phyloP scores from a whole-genome alignment of 306 rosid genomes.

The Delonix regia region DNA sequence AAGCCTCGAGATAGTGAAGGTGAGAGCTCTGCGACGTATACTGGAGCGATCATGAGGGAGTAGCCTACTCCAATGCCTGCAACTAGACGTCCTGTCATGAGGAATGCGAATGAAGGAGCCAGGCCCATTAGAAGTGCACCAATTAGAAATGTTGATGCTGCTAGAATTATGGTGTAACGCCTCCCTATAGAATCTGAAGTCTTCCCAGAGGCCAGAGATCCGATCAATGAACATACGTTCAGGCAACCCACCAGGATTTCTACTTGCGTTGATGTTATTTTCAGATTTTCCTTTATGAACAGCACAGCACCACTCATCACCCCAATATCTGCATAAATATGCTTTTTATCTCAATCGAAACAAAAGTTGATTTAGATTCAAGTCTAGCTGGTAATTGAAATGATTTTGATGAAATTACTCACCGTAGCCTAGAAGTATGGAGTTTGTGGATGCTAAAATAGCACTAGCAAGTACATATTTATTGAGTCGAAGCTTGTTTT shows the following conservation, averaged over 20 bases:
- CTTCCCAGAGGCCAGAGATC: slow-evolving; percentile 78
- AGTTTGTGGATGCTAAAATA: slow-evolving; percentile 78
- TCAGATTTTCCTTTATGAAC: slow-evolving; percentile 57
- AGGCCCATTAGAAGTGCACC: slow-evolving; percentile 83
- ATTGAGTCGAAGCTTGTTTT: slow-evolving; percentile 48
- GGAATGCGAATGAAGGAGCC: slow-evolving; percentile 67
- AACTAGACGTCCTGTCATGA: slow-evolving; percentile 63
- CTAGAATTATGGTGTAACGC: slow-evolving; percentile 70
- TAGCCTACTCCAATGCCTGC: slow-evolving; percentile 87
- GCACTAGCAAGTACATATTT: slow-evolving; percentile 68
- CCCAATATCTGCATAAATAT: slow-evolving; percentile 56
- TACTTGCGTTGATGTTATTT: slow-evolving; percentile 61
- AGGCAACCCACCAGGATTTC: slow-evolving; percentile 76
- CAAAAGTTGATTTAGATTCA: neutral
- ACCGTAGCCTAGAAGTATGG: slow-evolving; percentile 86
- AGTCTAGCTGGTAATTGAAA: neutral
- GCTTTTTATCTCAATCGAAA: neutral
- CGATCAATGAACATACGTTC: slow-evolving; percentile 69
- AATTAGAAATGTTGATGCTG: slow-evolving; percentile 61
- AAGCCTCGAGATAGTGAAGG: slow-evolving; percentile 73
- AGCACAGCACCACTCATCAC: slow-evolving; percentile 93
- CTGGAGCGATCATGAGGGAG: slow-evolving; percentile 74
- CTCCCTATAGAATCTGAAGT: slow-evolving; percentile 75
- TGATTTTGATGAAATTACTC: slow-evolving; percentile 3
- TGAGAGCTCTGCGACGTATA: slow-evolving; percentile 78